Conservation (phyloP, 345 rosid genomes). For the Dipteronia sinensis region DNA sequence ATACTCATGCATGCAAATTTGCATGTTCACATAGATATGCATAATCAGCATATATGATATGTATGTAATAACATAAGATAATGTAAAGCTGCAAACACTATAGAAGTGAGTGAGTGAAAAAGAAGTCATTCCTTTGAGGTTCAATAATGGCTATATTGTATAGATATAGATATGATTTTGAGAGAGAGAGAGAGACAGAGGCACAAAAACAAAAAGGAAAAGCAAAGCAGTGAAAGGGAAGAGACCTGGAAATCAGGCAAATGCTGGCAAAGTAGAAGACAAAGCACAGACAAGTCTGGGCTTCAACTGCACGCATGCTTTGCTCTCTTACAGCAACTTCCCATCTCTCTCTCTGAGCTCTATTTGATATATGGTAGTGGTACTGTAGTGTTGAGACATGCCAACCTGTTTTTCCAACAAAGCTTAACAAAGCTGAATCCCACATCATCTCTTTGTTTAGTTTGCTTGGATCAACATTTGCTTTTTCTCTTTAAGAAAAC, state of each 20-base stretch:
- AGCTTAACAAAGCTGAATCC: not conserved
- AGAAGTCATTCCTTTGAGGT: constrained; percentile 19
- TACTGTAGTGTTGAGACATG: constrained; percentile 14
- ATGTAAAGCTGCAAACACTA: constrained; percentile 19
- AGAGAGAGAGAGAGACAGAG: not conserved
- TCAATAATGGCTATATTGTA: not conserved
- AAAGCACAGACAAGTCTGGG: constrained; percentile 36
- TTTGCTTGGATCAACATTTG: not conserved
- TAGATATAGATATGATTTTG: not conserved
- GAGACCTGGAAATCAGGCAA: constrained; percentile 41
- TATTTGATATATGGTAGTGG: not conserved
- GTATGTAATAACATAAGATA: not conserved
- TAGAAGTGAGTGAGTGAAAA: not conserved
- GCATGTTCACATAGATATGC: constrained; percentile 10
- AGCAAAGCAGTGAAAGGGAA: constrained; percentile 19
- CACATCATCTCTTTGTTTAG: constrained; percentile 5
- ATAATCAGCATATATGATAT: not conserved
- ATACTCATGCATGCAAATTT: constrained; percentile 11
- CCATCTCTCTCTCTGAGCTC: constrained; percentile 12
- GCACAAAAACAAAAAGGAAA: constrained; percentile 4
- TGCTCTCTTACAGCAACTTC: constrained; percentile 34
- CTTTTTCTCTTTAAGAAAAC: constrained; percentile 13
- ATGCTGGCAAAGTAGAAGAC: constrained; percentile 48
- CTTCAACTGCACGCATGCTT: constrained; percentile 48
- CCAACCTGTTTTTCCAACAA: constrained; percentile 33